Conservation (phyloP, 768 basidiomycete genomes). For the Lentinula lateritia region DNA sequence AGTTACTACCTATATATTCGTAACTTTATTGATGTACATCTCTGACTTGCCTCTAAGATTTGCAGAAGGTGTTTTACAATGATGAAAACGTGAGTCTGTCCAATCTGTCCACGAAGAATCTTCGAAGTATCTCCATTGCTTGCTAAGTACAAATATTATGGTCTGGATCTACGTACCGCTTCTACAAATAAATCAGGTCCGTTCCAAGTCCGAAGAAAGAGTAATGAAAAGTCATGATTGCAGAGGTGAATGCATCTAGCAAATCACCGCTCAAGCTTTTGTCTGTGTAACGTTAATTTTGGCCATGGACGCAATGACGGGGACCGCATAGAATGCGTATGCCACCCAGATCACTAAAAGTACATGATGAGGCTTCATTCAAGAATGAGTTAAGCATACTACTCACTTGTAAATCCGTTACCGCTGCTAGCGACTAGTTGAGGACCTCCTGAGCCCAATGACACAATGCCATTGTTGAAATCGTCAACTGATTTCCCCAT, state of each 20-base stretch:
- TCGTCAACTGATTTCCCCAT: constrained; percentile 76
- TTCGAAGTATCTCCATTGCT: not conserved
- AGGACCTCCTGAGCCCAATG: constrained; percentile 49
- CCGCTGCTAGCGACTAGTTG: constrained; percentile 56
- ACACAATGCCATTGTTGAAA: constrained; percentile 60
- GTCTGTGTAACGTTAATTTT: constrained; percentile 49
- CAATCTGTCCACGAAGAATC: not conserved
- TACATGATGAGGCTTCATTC: not conserved
- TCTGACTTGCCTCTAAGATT: too few species aligned
- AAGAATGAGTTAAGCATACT: constrained; percentile 19
- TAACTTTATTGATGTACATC: too few species aligned
- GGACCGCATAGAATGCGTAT: constrained; percentile 68
- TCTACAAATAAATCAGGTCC: not conserved
- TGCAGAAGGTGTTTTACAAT: too few species aligned
- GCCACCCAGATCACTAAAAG: constrained; percentile 71
- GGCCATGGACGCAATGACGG: constrained; percentile 61
- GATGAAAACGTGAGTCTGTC: too few species aligned
- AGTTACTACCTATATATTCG: not conserved
- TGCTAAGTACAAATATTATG: not conserved
- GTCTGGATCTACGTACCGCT: not conserved
- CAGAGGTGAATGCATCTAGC: not conserved
- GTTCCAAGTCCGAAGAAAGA: constrained; percentile 1
- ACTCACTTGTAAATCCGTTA: constrained; percentile 68
- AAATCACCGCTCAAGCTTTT: constrained; percentile 2
- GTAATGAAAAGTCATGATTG: constrained; percentile 16